phyloP scores from a whole-genome alignment of 2,329 filamentous ascomycete genomes.

The Achaetomium macrosporum region DNA sequence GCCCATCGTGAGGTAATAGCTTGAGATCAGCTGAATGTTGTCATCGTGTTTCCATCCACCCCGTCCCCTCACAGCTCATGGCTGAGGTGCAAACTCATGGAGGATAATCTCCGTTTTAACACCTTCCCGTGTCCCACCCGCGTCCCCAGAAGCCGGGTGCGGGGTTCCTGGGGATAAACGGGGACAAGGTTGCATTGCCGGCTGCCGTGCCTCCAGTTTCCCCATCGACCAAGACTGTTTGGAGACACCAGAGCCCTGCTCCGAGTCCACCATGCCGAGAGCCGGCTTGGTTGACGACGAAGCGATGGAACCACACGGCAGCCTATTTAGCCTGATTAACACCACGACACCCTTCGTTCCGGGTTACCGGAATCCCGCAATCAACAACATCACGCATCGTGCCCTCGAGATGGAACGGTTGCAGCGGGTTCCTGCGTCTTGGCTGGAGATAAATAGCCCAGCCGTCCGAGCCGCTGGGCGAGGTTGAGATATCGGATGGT shows the following conservation, averaged over 20 bases:
- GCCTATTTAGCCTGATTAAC: conserved; percentile 22
- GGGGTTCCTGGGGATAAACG: conserved; percentile 11
- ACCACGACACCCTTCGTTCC: conserved; percentile 10
- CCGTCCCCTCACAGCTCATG: not conserved
- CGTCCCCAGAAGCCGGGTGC: conserved; percentile 10
- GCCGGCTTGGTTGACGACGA: not conserved
- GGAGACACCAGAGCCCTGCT: conserved; percentile 5
- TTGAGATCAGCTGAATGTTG: no score
- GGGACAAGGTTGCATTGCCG: conserved; percentile 12
- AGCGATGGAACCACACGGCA: conserved; percentile 6
- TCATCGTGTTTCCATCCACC: not conserved
- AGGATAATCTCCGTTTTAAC: not conserved
- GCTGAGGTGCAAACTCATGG: conserved; percentile 5
- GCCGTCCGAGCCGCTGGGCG: not conserved
- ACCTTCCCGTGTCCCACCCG: not conserved
- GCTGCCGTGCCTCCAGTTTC: not conserved
- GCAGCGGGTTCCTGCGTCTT: conserved; percentile 16
- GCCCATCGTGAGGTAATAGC: no score
- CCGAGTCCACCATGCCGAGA: conserved; percentile 2
- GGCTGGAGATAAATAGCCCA: conserved; percentile 7
- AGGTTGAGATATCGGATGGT: not conserved
- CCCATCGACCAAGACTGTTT: conserved; percentile 15
- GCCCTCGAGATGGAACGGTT: conserved; percentile 5
- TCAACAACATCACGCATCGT: conserved; percentile 1
- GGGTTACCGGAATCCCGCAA: conserved; percentile 10